Percentiles rank a stretch among this genome's conserved stretches.
These are phyloP conservation scores for Alopecurus myosuroides DNA, from an alignment of 176 grass and related monocot genomes.

Conservation along the genomic window DNA sequence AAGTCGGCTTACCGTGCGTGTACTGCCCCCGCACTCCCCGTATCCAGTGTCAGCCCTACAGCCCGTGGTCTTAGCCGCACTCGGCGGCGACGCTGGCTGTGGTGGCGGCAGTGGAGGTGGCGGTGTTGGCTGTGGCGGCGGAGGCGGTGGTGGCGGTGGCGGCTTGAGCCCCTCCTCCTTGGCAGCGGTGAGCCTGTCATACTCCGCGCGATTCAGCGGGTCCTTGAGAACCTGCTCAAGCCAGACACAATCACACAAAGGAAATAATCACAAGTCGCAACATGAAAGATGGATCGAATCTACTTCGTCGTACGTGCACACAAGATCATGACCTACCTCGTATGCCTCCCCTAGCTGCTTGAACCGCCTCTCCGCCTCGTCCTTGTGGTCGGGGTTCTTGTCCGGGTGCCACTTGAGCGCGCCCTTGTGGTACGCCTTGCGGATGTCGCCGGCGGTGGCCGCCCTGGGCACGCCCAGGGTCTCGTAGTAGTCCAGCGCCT, in stretches of 20 bases:
- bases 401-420: slow-evolving; percentile 97
- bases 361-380: slow-evolving; percentile 85
- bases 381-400: slow-evolving; percentile 92
- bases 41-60: too few relatives aligned
- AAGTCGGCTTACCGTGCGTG: too few relatives aligned
- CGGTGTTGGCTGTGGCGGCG: background rate
- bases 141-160: slow-evolving; percentile 24
- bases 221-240: slow-evolving; percentile 53
- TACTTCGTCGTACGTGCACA: too few relatives aligned
- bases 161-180: slow-evolving; percentile 78
- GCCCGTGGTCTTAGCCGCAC: too few relatives aligned
- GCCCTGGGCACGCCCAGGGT: slow-evolving; percentile 56
- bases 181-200: slow-evolving; percentile 62
- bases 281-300: background rate
- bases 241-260: background rate
- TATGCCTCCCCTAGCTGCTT: slow-evolving; percentile 89
- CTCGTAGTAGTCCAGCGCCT: background rate
- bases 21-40: too few relatives aligned
- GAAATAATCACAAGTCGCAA: background rate
- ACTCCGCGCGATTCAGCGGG: slow-evolving; percentile 64
- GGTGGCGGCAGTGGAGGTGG: too few relatives aligned
- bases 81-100: too few relatives aligned
- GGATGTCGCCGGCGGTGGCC: slow-evolving; percentile 71
- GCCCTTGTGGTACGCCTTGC: slow-evolving; percentile 84
- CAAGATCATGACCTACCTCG: slow-evolving; percentile 25